Evolutionary conservation across 2,329 filamentous ascomycete species (phyloP).

Genomic region (Blastomyces percursus): DNA sequence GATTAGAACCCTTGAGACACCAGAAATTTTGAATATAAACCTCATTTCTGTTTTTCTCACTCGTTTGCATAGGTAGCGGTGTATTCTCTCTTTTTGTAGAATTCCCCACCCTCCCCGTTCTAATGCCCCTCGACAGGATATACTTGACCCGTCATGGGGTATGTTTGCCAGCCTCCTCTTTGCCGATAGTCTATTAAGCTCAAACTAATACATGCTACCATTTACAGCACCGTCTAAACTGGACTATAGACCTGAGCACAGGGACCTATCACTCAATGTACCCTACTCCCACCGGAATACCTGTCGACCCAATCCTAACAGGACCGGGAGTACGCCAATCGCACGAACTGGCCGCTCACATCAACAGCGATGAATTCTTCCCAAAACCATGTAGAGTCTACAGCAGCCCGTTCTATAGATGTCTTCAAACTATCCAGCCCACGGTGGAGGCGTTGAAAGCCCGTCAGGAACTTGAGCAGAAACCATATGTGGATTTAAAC

Average conservation of each 20-base stretch:
- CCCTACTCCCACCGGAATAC: slow-evolving; percentile 73
- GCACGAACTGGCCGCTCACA: slow-evolving; percentile 53
- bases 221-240: slow-evolving; percentile 73
- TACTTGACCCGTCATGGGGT: slow-evolving; percentile 67
- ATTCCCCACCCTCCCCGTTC: not conserved
- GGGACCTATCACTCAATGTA: slow-evolving; percentile 66
- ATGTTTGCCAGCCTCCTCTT: slow-evolving; percentile 30
- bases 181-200: not conserved
- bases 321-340: slow-evolving; percentile 79
- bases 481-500: slow-evolving; percentile 24
- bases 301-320: slow-evolving; percentile 77
- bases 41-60: not conserved
- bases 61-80: not conserved
- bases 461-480: slow-evolving; percentile 23
- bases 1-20: not conserved
- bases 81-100: not conserved
- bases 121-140: slow-evolving; percentile 58
- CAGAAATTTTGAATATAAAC: not conserved
- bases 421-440: slow-evolving; percentile 73
- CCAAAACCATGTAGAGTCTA: slow-evolving; percentile 51
- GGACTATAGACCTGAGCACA: slow-evolving; percentile 70
- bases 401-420: slow-evolving; percentile 76
- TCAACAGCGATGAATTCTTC: slow-evolving; percentile 21
- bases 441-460: slow-evolving; percentile 34
- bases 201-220: not conserved